Conservation (phyloP, 1,284 basidiomycete species). For the Tilletia horrida region DNA sequence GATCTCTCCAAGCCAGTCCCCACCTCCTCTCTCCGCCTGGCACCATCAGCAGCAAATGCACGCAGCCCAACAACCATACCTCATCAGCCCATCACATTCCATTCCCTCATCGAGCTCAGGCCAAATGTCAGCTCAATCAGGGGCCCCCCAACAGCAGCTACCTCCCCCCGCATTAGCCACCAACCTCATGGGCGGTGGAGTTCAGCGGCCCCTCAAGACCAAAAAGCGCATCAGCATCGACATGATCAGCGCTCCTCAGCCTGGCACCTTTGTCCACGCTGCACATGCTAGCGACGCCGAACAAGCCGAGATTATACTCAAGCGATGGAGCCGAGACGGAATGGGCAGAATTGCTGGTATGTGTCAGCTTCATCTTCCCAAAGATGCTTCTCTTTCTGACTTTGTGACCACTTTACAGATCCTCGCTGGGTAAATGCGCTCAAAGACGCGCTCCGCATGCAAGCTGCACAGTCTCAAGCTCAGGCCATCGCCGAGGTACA, state of each 20-base stretch:
- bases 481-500: conserved; percentile 74
- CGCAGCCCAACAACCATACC: background rate
- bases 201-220: conserved; percentile 23
- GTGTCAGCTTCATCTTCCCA: background rate
- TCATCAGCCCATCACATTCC: too few species aligned
- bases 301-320: conserved; percentile 82
- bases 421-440: conserved; percentile 77
- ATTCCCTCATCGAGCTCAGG: background rate
- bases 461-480: conserved; percentile 67
- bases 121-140: too few species aligned
- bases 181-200: background rate
- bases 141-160: too few species aligned
- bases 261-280: conserved; percentile 62
- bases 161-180: background rate
- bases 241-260: conserved; percentile 43
- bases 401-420: conserved; percentile 22
- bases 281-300: conserved; percentile 90
- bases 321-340: conserved; percentile 84
- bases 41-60: background rate
- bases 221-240: conserved; percentile 51
- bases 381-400: too few species aligned
- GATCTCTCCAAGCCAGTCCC: conserved; percentile 26
- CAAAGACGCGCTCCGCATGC: conserved; percentile 70
- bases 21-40: conserved; percentile 17
- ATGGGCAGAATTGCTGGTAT: conserved; percentile 67